Base-by-base conservation (phyloP, 371 early-diverging fungal species). In the Mucor mucedo region DNA sequence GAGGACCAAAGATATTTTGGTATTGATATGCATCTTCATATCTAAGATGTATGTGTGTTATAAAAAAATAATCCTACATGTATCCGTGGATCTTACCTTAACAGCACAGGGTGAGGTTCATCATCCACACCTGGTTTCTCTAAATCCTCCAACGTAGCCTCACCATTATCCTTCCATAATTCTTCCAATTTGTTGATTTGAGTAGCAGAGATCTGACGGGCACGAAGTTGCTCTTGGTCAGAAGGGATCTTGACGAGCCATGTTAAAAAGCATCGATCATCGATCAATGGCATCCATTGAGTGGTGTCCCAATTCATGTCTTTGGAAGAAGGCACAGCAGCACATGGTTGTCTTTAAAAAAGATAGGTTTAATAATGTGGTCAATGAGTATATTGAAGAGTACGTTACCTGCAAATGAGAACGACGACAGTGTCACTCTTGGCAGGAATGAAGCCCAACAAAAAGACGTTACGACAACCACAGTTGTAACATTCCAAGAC, bases 21-120 rank as follows among this genome's bases (percentile, higher is more conserved):
- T 98, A 99, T 75, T 96, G 95, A 76, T 94, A 94, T 5, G 98
- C 98, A 79, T 98, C 98, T 52, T 95, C 95, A 67, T 97, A 98
- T 77, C 91, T 88, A 78, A 29, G 30, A 55, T 33, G 6, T 9
- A 10, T 1, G 21, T 10, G 9, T 14, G 16, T 21, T 27, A 32
- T 14, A 55, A n/a, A n/a, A 47, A 27, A n/a, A 42, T 10, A 53
- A 35, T 53, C 5, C 9, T 0, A 10, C 32, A 33, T n/a, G 4
- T 16, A 33, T 16, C 9, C 11, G 5, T 4, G 21, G 21, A 21
- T 21, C 35, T 56, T 84, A 86, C 85, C 86, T 82, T 45, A 96
- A 79, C 54, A 90, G 71, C 13, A 95, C 95, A 27, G 90, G 91
- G 60, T 89, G 85, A 39, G 93, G 91, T 45, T 95, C 96, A 60